These are phyloP conservation scores for Chrysoporthe austroafricana DNA, from an alignment of 2,329 filamentous ascomycete genomes.

Conservation along the genomic window DNA sequence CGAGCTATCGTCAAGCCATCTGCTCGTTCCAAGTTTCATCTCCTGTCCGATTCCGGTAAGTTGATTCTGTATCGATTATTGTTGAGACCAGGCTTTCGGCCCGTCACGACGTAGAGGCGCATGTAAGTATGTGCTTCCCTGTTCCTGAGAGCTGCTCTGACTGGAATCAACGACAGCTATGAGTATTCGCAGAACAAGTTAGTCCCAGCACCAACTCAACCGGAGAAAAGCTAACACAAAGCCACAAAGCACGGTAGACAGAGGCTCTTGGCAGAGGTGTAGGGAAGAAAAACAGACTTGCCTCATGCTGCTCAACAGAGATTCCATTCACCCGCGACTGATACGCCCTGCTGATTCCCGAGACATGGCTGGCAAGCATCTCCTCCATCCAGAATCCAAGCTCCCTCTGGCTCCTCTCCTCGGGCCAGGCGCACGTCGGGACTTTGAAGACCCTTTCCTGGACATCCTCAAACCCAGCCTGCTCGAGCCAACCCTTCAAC, in stretches of 20 bases:
- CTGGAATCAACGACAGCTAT: slow-evolving; percentile 46
- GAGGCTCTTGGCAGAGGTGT: no score
- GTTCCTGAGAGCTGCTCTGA: slow-evolving; percentile 52
- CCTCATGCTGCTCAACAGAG: slow-evolving; percentile 24
- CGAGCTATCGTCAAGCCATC: background rate
- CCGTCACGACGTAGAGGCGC: slow-evolving; percentile 54
- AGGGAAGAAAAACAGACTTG: slow-evolving; percentile 1
- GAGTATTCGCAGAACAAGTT: background rate
- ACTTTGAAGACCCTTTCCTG: slow-evolving; percentile 56
- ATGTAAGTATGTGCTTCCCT: slow-evolving; percentile 53
- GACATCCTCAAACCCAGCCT: slow-evolving; percentile 60
- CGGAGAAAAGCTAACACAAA: no score
- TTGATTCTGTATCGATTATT: slow-evolving; percentile 10
- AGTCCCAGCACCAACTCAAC: background rate
- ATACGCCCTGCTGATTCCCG: slow-evolving; percentile 19
- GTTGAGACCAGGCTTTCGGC: slow-evolving; percentile 48
- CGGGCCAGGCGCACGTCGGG: slow-evolving; percentile 59
- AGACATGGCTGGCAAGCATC: slow-evolving; percentile 18
- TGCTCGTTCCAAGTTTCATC: background rate
- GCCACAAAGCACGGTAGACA: background rate
- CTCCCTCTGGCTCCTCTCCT: slow-evolving; percentile 47
- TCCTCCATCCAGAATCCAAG: slow-evolving; percentile 42
- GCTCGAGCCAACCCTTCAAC: slow-evolving; percentile 44
- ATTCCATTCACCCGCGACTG: slow-evolving; percentile 22
- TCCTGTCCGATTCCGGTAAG: background rate